Percentiles rank a stretch among this genome's conserved stretches.
phyloP scores from a whole-genome alignment of 1,284 basidiomycete genomes.

The Acaromyces ingoldii region DNA sequence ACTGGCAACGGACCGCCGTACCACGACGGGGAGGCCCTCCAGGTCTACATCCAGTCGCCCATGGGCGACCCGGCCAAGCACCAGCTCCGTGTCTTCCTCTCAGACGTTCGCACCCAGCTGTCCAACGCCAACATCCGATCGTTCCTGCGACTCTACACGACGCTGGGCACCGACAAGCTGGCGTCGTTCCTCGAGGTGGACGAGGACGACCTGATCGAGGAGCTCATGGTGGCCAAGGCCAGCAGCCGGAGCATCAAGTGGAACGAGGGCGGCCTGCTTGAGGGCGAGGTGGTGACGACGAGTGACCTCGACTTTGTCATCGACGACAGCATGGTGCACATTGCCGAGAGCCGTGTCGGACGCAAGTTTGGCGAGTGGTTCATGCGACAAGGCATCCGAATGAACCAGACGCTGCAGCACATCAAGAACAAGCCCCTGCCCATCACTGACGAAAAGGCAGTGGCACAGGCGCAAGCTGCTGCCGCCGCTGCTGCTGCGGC shows the following conservation, averaged over 20 bases:
- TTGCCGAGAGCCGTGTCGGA: conserved; percentile 86
- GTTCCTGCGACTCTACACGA: conserved; percentile 92
- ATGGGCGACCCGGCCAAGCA: conserved; percentile 72
- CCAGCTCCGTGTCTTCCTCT: conserved; percentile 75
- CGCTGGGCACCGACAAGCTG: conserved; percentile 83
- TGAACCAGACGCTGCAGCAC: conserved; percentile 36
- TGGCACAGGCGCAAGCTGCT: conserved; percentile 3
- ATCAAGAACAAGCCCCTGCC: conserved; percentile 39
- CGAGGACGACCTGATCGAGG: conserved; percentile 89
- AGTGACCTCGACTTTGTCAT: conserved; percentile 94
- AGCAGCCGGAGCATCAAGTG: conserved; percentile 63
- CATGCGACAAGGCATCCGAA: conserved; percentile 60
- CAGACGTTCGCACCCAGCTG: conserved; percentile 69
- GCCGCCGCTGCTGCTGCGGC: conserved; percentile 3
- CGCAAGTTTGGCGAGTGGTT: conserved; percentile 93
- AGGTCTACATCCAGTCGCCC: conserved; percentile 56
- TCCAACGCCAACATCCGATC: conserved; percentile 79
- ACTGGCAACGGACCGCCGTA: conserved; percentile 81
- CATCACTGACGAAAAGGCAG: conserved; percentile 13
- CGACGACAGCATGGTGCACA: conserved; percentile 90
- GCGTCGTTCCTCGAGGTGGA: conserved; percentile 78
- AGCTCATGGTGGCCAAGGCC: conserved; percentile 94
- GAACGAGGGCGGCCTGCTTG: conserved; percentile 64
- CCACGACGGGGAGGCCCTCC: conserved; percentile 69
- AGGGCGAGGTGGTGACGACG: conserved; percentile 79